phyloP scores from a whole-genome alignment of 2,329 filamentous ascomycete genomes.

The Coleophoma crateriformis region DNA sequence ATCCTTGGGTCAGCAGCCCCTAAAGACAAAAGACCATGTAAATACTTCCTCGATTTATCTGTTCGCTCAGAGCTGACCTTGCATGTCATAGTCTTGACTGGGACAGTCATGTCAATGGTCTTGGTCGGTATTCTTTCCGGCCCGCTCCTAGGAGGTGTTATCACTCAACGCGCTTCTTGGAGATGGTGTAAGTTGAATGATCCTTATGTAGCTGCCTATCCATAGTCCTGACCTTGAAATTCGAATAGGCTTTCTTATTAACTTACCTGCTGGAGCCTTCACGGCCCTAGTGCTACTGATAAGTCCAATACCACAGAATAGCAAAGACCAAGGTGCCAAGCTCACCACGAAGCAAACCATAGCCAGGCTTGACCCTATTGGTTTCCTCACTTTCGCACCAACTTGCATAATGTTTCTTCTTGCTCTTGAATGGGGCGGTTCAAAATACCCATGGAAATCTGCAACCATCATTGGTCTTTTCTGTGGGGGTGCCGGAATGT shows the following conservation, averaged over 20 bases:
- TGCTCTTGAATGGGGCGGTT: slow-evolving; percentile 26
- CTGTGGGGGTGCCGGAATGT: slow-evolving; percentile 5
- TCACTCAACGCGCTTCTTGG: slow-evolving; percentile 26
- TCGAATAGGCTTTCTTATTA: neutral
- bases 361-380: slow-evolving; percentile 25
- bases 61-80: neutral
- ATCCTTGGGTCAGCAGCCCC: slow-evolving; percentile 35
- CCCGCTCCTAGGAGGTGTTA: slow-evolving; percentile 22
- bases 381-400: slow-evolving; percentile 26
- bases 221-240: too few species aligned
- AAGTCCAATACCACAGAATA: slow-evolving; percentile 18
- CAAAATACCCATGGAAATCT: slow-evolving; percentile 23
- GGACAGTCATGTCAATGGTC: neutral
- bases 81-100: neutral
- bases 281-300: neutral
- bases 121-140: slow-evolving; percentile 5
- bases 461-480: slow-evolving; percentile 16
- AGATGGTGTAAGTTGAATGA: slow-evolving; percentile 19
- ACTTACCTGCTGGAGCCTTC: neutral
- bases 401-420: slow-evolving; percentile 25
- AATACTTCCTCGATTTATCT: neutral
- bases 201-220: neutral
- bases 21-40: slow-evolving; percentile 1
- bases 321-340: neutral
- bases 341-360: slow-evolving; percentile 5